These are phyloP conservation scores for Candolleomyces aberdarensis DNA, from an alignment of 768 basidiomycete species.

Conservation along the genomic window DNA sequence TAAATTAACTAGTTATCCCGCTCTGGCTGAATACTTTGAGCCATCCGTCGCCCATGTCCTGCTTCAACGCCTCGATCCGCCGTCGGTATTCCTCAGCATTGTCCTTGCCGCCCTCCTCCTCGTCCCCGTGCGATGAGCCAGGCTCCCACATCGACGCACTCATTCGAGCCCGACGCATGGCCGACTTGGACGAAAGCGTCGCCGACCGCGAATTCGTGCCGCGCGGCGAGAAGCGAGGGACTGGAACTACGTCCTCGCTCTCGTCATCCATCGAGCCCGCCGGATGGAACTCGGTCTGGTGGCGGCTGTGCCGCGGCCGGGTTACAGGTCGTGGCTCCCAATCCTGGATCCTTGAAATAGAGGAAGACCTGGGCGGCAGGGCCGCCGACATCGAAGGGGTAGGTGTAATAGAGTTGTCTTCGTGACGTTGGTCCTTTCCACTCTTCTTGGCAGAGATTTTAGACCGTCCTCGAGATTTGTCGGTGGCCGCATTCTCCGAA, in stretches of 20 bases:
- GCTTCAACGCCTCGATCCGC: constrained; percentile 76
- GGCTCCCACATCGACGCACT: constrained; percentile 66
- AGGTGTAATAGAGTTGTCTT: constrained; percentile 1
- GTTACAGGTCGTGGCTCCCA: constrained; percentile 14
- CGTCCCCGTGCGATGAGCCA: constrained; percentile 24
- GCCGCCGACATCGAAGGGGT: background rate
- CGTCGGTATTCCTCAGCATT: constrained; percentile 72
- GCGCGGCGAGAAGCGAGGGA: background rate
- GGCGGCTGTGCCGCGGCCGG: constrained; percentile 47
- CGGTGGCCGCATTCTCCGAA: constrained; percentile 26
- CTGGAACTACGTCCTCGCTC: background rate
- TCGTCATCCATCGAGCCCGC: constrained; percentile 4
- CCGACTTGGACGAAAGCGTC: constrained; percentile 38
- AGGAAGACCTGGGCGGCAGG: background rate
- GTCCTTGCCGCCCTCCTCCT: constrained; percentile 29
- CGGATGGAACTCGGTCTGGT: constrained; percentile 45
- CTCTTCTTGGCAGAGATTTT: constrained; percentile 12
- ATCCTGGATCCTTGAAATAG: background rate
- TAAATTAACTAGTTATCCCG: constrained; percentile 12
- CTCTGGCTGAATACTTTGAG: constrained; percentile 69
- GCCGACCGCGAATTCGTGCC: constrained; percentile 16
- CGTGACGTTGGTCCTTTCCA: constrained; percentile 11
- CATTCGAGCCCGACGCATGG: constrained; percentile 47
- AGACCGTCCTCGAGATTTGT: constrained; percentile 2
- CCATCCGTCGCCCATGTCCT: constrained; percentile 90